Evolutionary conservation across 805 yeast species (phyloP).

Genomic region (Kuraishia hungarica): DNA sequence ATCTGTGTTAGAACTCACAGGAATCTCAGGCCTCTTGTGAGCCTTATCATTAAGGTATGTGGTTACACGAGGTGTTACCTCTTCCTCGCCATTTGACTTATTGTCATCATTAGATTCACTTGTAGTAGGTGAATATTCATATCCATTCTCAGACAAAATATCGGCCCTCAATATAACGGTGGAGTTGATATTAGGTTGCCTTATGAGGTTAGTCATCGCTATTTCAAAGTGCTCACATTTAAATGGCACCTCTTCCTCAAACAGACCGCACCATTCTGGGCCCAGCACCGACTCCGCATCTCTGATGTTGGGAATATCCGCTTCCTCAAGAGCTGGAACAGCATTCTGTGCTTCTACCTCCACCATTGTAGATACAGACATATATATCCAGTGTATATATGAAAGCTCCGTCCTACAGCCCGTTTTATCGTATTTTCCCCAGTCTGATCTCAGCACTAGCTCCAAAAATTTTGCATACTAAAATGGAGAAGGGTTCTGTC

Average conservation of each 20-base stretch:
- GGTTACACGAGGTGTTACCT: constrained; percentile 11
- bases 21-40: constrained; percentile 17
- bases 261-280: constrained; percentile 53
- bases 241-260: constrained; percentile 39
- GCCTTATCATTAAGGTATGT: constrained; percentile 14
- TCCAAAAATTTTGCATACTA: background rate
- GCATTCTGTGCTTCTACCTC: background rate
- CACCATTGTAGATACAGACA: background rate
- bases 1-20: constrained; percentile 7
- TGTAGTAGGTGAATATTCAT: constrained; percentile 19
- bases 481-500: background rate
- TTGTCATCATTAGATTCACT: constrained; percentile 14
- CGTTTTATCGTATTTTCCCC: background rate
- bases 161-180: constrained; percentile 88
- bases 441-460: background rate
- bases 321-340: constrained; percentile 3
- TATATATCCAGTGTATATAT: background rate
- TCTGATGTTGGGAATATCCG: constrained; percentile 30
- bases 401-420: background rate
- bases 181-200: constrained; percentile 85
- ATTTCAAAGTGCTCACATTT: constrained; percentile 48
- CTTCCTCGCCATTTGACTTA: background rate
- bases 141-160: constrained; percentile 45
- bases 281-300: constrained; percentile 40
- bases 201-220: constrained; percentile 74